phyloP scores from a whole-genome alignment of 306 rosid species.

The Inga laurina region DNA sequence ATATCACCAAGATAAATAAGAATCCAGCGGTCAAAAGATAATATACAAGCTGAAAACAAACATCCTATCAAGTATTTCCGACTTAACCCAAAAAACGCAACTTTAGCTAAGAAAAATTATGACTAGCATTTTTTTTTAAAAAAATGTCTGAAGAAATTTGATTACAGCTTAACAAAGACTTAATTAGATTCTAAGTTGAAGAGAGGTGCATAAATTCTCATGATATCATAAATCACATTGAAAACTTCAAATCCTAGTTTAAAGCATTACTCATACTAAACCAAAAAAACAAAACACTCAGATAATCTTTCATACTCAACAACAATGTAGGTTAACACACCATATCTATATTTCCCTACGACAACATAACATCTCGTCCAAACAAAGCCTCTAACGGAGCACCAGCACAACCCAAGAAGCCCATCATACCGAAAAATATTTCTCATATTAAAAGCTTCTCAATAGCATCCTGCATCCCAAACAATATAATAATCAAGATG shows the following conservation, averaged over 20 bases:
- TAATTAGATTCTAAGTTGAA: background rate
- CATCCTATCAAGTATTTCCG: no score
- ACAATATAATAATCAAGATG: background rate
- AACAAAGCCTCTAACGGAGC: conserved; percentile 84
- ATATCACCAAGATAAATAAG: no score
- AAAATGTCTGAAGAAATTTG: no score
- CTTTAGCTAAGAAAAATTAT: background rate
- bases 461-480: conserved; percentile 75
- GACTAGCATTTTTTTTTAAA: background rate
- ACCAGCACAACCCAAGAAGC: conserved; percentile 63
- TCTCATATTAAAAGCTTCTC: conserved; percentile 86
- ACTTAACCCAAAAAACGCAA: no score
- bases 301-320: conserved; percentile 10
- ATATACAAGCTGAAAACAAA: no score
- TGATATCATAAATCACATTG: conserved; percentile 23
- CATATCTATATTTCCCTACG: conserved; percentile 28
- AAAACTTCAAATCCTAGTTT: conserved; percentile 5
- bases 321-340: conserved; percentile 3
- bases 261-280: conserved; percentile 28
- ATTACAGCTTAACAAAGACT: background rate
- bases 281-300: conserved; percentile 27
- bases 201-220: background rate
- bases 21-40: no score
- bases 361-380: conserved; percentile 54
- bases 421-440: conserved; percentile 62